Base-by-base conservation (phyloP, 2,329 filamentous ascomycete genomes). In the Colletotrichum musae region DNA sequence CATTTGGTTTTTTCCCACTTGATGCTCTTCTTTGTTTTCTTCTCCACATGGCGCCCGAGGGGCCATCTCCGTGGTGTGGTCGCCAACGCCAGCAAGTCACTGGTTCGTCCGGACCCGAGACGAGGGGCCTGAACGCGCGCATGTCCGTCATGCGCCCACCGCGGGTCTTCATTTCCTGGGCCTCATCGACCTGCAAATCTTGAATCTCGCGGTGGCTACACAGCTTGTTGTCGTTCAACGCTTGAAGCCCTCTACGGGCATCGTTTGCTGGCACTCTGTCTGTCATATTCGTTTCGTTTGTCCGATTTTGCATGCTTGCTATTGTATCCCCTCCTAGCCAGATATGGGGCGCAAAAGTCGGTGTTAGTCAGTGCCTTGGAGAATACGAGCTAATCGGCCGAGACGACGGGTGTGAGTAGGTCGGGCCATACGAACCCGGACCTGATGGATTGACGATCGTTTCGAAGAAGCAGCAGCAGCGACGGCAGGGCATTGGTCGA, bases 161-260 rank as follows among this genome's bases (percentile, higher is more conserved):
- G n/a, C 32, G 6, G 43, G 39, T 60, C 45, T 47, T 69, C 66
- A 65, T 57, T 69, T 66, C 56, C 62, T n/a, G 12, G 60, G 28
- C 26, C 53, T 67, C 45, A 58, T 39, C 53, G 64, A 18, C 15
- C 41, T 48, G n/a, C 24, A 16, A 47, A 47, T 36, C 32, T 12
- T 7, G 10, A 3, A 36, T 36, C 32, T 36, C 3, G 32, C 21
- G 21, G 21, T 24, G 3, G 21, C 21, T 24, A 24, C 21, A 24
- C 21, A 24, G 21, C 21, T 24, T 24, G 21, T 24, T 24, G 32
- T 36, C 16, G 45, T 15, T 5, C 15, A 47, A 36, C 32, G 32
- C 32, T 36, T 10, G 32, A 4, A 36, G 10, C 7, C 32, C 32
- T 36, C 32, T 36, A 10, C 32, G 32, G 32, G 32, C 32, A 36